Percentiles rank a stretch among this genome's conserved stretches.
phyloP scores from a whole-genome alignment of 176 grass and related monocot genomes.

The Miscanthus lutarioriparius region DNA sequence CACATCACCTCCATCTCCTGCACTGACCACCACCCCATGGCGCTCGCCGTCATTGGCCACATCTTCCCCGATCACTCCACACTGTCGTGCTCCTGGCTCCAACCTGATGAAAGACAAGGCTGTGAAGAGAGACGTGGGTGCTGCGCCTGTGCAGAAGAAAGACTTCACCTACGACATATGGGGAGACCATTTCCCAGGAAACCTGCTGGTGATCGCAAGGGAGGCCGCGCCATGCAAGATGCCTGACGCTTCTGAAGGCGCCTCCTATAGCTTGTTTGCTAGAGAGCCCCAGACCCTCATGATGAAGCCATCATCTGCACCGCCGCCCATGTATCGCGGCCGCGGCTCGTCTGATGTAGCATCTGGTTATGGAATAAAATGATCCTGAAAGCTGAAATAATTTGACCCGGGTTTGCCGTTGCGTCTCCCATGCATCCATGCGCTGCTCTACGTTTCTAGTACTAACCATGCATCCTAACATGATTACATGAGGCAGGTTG shows the following conservation, averaged over 20 bases:
- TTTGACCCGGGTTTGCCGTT: conserved; percentile 5
- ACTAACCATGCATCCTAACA: background rate
- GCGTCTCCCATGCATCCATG: conserved; percentile 21
- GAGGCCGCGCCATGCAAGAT: conserved; percentile 36
- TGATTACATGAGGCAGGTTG: background rate
- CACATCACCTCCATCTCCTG: conserved; percentile 25
- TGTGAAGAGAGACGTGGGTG: conserved; percentile 46
- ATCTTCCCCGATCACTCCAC: conserved; percentile 54
- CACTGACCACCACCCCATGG: conserved; percentile 25
- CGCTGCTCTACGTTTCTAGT: conserved; percentile 6
- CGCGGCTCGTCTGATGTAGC: conserved; percentile 70
- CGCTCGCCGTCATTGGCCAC: conserved; percentile 32
- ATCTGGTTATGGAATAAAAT: conserved; percentile 75
- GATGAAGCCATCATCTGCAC: conserved; percentile 68
- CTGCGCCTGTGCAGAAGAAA: conserved; percentile 27
- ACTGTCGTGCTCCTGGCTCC: conserved; percentile 78
- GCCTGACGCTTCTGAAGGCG: conserved; percentile 72
- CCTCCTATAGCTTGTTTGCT: conserved; percentile 83
- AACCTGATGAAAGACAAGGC: conserved; percentile 67
- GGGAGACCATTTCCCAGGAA: conserved; percentile 79
- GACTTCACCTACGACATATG: conserved; percentile 93
- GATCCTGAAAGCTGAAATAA: conserved; percentile 44
- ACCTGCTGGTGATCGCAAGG: conserved; percentile 57
- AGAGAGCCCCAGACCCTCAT: conserved; percentile 73
- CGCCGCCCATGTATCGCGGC: conserved; percentile 36